Evolutionary conservation across 345 rosid species (phyloP).

Genomic region (Brassica cretica): DNA sequence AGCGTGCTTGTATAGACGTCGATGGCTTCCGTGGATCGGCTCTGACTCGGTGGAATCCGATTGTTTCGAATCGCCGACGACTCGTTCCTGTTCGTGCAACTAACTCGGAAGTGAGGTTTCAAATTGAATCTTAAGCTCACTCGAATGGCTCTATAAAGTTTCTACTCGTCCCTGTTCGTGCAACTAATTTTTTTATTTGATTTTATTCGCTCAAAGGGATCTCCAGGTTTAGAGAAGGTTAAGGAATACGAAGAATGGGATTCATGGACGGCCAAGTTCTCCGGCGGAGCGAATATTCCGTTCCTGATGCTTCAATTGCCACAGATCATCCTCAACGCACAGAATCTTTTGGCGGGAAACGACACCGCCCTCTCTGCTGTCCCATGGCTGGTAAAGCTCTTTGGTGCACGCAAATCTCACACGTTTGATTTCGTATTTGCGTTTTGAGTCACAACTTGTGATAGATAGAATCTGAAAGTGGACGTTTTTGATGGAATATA

Average conservation of each 20-base stretch:
- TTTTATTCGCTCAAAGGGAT: conserved; percentile 41
- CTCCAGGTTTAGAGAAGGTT: conserved; percentile 38
- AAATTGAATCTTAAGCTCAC: neutral
- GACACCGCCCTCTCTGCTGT: conserved; percentile 80
- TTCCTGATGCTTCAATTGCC: conserved; percentile 83
- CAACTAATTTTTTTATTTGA: neutral
- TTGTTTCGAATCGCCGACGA: conserved; percentile 44
- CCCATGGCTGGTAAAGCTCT: conserved; percentile 73
- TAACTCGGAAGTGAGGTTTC: conserved; percentile 56
- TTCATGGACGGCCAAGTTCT: conserved; percentile 74
- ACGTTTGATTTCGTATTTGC: neutral
- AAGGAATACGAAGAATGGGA: conserved; percentile 68
- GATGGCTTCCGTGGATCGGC: conserved; percentile 15
- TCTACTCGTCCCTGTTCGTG: neutral
- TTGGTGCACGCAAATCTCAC: neutral
- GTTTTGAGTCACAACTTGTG: neutral
- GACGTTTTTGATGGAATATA: conserved; percentile 38
- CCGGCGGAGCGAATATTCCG: conserved; percentile 74
- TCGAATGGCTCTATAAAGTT: neutral
- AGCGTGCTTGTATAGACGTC: conserved; percentile 6
- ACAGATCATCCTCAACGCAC: conserved; percentile 84
- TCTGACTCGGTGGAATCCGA: conserved; percentile 29
- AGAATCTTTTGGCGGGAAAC: conserved; percentile 74
- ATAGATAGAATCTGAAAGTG: conserved; percentile 13
- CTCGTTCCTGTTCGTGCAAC: conserved; percentile 45